Evolutionary conservation across 306 rosid genomes (phyloP).

Genomic region (Vigna hirtella): DNA sequence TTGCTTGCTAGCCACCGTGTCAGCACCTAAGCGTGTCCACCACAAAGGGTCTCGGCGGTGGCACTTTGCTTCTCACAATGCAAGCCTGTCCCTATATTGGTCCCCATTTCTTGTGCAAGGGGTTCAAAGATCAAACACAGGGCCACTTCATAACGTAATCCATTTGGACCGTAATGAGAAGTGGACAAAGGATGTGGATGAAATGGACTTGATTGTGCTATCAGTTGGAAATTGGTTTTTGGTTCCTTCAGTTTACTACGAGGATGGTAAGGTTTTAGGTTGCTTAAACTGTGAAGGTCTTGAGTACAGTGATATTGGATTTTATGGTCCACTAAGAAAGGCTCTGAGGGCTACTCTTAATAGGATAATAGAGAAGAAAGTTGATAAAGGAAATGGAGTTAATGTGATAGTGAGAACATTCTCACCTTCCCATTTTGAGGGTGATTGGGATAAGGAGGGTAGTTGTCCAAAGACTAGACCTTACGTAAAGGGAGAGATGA

Average conservation of each 20-base stretch:
- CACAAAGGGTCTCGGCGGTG: slow-evolving; percentile 54
- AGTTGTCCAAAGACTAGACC: slow-evolving; percentile 39
- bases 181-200: slow-evolving; percentile 63
- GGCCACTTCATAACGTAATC: slow-evolving; percentile 56
- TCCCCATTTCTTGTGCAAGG: slow-evolving; percentile 85
- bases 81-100: slow-evolving; percentile 67
- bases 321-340: slow-evolving; percentile 68
- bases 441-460: slow-evolving; percentile 47
- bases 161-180: slow-evolving; percentile 63
- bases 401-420: slow-evolving; percentile 45
- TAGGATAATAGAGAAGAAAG: slow-evolving; percentile 57
- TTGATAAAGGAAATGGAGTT: slow-evolving; percentile 24
- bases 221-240: slow-evolving; percentile 84
- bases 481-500: slow-evolving; percentile 13
- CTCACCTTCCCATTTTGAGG: slow-evolving; percentile 49
- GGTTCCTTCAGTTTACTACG: slow-evolving; percentile 74
- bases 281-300: slow-evolving; percentile 59
- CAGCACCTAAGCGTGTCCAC: slow-evolving; percentile 60
- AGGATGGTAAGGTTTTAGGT: slow-evolving; percentile 60
- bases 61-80: slow-evolving; percentile 65
- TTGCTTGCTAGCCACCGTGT: slow-evolving; percentile 65
- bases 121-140: slow-evolving; percentile 52
- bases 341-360: slow-evolving; percentile 59
- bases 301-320: slow-evolving; percentile 64
- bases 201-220: slow-evolving; percentile 60